Evolutionary conservation across 306 rosid species (phyloP), one percentile per base, ranked within the genome.

Genomic region (Oemleria cerasiformis): DNA sequence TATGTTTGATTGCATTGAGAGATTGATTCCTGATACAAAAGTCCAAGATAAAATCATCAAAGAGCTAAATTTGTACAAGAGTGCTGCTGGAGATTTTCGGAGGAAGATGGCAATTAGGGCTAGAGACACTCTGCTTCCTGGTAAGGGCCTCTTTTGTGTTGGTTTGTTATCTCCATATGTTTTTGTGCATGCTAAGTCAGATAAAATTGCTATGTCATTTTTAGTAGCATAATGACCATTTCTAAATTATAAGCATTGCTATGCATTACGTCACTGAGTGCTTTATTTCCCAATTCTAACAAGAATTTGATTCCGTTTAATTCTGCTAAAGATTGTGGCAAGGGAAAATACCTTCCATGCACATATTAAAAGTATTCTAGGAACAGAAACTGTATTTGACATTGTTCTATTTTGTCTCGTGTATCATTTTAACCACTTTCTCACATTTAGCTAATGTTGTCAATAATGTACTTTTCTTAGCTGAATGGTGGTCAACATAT

Each of bases 401-500:
- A 45, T 63, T 34, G 36, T 39, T 56, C 17, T 63, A 5, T 63
- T 63, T 55, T 50, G 36, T 70, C 66, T 42, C 64, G 21, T 1
- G 25, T 63, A 48, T 67, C 19, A 41, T 45, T 8, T 68, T 54
- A 68, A 65, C 60, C 51, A 21, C 56, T 41, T 70, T 34, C 44
- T 44, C 20, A 42, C 38, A 17, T 43, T 68, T 55, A 19, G 62
- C 55, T 75, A 62, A 71, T 58, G 60, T 34, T 63, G 61, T 56
- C 58, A 40, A 70, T 70, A 15, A n/a, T 58, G 41, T 78, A 43
- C 25, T 80, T 65, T 61, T 87, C 77, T 61, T 73, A 92, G 96
- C 88, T 58, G 98, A 92, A 84, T 92, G 98, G 98, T 93, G 97
- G 98, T 88, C 96, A 71, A 87, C 97, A 68, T 90, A 88, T 78